Conservation (phyloP, 2,329 filamentous ascomycete species). For the Massarina eburnea region DNA sequence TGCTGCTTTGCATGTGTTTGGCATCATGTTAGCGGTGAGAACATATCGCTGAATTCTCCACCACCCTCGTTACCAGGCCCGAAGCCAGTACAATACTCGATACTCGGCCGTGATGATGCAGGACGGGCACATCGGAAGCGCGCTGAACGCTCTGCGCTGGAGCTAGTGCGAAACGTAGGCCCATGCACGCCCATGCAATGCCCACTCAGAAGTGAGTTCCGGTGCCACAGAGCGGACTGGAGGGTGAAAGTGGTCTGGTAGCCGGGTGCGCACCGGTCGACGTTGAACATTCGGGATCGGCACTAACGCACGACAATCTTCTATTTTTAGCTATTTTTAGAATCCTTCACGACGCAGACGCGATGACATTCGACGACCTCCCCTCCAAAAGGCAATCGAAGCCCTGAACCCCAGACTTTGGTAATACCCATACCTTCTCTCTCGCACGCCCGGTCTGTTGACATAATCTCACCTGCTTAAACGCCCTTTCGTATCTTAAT, state of each 20-base stretch:
- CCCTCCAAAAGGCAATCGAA: background rate
- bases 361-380: background rate
- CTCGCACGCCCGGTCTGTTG: conserved; percentile 8
- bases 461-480: conserved; percentile 34
- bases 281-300: conserved; percentile 9
- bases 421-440: conserved; percentile 12
- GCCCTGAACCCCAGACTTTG: conserved; percentile 16
- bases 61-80: background rate
- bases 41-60: background rate
- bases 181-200: conserved; percentile 1
- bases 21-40: background rate
- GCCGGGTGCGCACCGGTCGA: conserved; percentile 2
- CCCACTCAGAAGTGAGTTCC: background rate
- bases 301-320: background rate
- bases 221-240: conserved; percentile 4
- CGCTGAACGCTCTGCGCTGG: conserved; percentile 3
- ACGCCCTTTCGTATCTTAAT: conserved; percentile 26
- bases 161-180: background rate
- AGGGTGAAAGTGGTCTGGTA: conserved; percentile 1
- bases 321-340: background rate
- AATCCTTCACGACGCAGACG: background rate
- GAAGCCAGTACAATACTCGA: background rate
- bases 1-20: conserved; percentile 9
- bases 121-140: conserved; percentile 3
- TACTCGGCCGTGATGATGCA: background rate